These are phyloP conservation scores for Aspergillus clavatus DNA, from an alignment of 2,329 filamentous ascomycete genomes.

Conservation along the genomic window DNA sequence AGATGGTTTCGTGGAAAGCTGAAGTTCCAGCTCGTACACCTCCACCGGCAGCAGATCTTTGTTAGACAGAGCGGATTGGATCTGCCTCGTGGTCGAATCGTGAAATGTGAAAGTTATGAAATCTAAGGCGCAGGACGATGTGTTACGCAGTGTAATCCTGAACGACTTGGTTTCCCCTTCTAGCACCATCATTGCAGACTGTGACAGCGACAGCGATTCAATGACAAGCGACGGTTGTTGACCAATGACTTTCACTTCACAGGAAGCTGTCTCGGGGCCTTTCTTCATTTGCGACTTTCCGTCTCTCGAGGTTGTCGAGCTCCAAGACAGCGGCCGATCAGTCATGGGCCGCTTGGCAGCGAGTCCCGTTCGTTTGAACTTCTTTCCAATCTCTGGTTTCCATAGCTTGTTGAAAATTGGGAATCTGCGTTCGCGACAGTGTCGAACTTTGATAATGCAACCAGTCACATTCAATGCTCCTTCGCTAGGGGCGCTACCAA, in stretches of 20 bases:
- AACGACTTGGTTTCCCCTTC: slow-evolving; percentile 81
- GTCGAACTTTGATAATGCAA: slow-evolving; percentile 71
- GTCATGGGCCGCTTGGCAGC: slow-evolving; percentile 49
- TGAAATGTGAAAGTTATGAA: slow-evolving; percentile 84
- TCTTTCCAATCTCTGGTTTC: slow-evolving; percentile 63
- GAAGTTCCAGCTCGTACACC: slow-evolving; percentile 78
- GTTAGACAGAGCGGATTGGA: slow-evolving; percentile 69
- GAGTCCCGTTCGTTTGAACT: slow-evolving; percentile 72
- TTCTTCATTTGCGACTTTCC: slow-evolving; percentile 30
- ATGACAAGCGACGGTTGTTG: slow-evolving; percentile 73
- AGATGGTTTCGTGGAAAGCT: slow-evolving; percentile 69
- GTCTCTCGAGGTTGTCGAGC: slow-evolving; percentile 37
- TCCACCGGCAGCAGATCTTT: slow-evolving; percentile 74
- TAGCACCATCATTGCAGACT: slow-evolving; percentile 84
- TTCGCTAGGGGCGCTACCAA: slow-evolving; percentile 60
- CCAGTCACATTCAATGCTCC: slow-evolving; percentile 72
- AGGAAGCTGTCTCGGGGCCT: slow-evolving; percentile 33
- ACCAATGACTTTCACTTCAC: slow-evolving; percentile 67
- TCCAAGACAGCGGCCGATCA: slow-evolving; percentile 46
- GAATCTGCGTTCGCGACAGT: slow-evolving; percentile 78
- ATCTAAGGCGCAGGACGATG: slow-evolving; percentile 70
- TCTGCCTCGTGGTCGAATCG: slow-evolving; percentile 74
- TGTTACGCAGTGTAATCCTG: slow-evolving; percentile 73
- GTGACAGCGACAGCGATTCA: slow-evolving; percentile 70
- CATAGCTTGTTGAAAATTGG: slow-evolving; percentile 76